These are phyloP conservation scores for Saccharomycopsis hybrid DNA, from an alignment of 1,139 yeast species.

Conservation along the genomic window DNA sequence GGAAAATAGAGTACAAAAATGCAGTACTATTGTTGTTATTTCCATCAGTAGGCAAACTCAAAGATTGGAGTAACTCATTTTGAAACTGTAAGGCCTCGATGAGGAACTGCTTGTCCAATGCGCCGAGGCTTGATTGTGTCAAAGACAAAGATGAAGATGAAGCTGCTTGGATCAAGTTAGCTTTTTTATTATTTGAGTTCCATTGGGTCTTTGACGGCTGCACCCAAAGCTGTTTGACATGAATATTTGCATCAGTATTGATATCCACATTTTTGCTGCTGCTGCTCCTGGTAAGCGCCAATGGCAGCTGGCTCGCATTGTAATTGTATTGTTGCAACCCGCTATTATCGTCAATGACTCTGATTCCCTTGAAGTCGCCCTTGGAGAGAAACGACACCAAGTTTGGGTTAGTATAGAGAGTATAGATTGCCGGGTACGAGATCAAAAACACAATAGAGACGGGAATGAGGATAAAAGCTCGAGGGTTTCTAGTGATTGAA, in stretches of 20 bases:
- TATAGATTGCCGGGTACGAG: conserved; percentile 43
- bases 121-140: conserved; percentile 11
- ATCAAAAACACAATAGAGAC: conserved; percentile 42
- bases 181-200: conserved; percentile 9
- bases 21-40: conserved; percentile 10
- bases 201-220: neutral
- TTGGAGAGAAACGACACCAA: conserved; percentile 2
- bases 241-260: neutral
- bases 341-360: neutral
- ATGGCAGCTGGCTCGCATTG: neutral
- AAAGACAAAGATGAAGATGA: too few species aligned
- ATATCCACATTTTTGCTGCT: neutral
- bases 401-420: conserved; percentile 4
- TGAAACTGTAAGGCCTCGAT: conserved; percentile 30
- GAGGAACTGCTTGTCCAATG: conserved; percentile 31
- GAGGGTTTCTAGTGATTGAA: conserved; percentile 34
- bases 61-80: conserved; percentile 22
- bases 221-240: neutral
- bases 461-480: conserved; percentile 44
- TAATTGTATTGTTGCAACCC: neutral
- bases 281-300: too few species aligned
- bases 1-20: conserved; percentile 33
- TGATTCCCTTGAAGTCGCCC: conserved; percentile 4
- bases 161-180: too few species aligned
- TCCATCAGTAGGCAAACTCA: conserved; percentile 4